A percentile compares a stretch with the other conserved stretches of the same genome.
Conservation (phyloP, 805 yeast species). For the Candida nonsorbophila region DNA sequence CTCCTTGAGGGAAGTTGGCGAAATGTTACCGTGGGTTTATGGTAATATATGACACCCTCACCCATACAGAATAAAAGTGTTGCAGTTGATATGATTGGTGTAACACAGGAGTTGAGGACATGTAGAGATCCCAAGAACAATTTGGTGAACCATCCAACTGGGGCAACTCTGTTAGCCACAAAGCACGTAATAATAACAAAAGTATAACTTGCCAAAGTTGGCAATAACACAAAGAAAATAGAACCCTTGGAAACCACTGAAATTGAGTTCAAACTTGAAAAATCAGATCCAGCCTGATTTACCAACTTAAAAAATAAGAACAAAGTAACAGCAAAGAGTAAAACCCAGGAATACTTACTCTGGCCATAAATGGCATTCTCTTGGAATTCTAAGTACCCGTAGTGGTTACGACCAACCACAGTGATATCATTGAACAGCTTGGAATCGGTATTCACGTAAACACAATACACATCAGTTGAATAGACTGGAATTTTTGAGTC, state of each 20-base stretch:
- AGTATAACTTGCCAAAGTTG: constrained; percentile 7
- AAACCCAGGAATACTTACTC: constrained; percentile 8
- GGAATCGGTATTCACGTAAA: constrained; percentile 18
- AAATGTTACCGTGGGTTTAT: constrained; percentile 16
- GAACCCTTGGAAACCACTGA: constrained; percentile 23
- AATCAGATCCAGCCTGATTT: constrained; percentile 19
- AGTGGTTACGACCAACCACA: constrained; percentile 14
- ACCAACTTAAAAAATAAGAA: constrained; percentile 20
- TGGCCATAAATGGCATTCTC: constrained; percentile 13
- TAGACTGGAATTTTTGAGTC: too few relatives aligned
- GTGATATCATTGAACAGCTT: constrained; percentile 10
- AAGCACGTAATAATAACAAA: too few relatives aligned
- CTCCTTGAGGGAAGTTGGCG: constrained; percentile 15
- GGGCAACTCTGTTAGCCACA: too few relatives aligned
- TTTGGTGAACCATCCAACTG: too few relatives aligned
- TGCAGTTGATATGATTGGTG: too few relatives aligned
- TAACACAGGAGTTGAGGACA: too few relatives aligned
- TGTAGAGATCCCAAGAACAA: too few relatives aligned
- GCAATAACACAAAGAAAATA: constrained; percentile 19
- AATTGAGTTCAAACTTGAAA: constrained; percentile 19
- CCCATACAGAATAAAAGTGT: constrained; percentile 28
- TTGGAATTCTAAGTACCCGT: constrained; percentile 19
- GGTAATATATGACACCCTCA: constrained; percentile 27
- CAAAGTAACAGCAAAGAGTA: constrained; percentile 13
- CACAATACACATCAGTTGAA: constrained; percentile 24